Conservation (phyloP, 805 yeast species). For the Kuraishia floccosa region DNA sequence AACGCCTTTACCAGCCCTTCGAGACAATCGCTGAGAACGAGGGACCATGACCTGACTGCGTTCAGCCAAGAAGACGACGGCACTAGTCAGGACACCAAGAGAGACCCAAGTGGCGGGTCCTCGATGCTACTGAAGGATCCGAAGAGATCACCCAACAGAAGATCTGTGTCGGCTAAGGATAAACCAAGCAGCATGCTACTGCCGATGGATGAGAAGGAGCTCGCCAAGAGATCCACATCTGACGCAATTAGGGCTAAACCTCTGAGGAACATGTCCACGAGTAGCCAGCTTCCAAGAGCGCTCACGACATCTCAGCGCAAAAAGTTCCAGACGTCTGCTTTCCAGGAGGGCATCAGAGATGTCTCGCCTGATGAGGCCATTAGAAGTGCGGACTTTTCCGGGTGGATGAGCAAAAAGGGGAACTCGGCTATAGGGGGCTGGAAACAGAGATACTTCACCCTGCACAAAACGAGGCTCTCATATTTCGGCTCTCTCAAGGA, state of each 20-base stretch:
- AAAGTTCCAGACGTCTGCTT: slow-evolving; percentile 66
- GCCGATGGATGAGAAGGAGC: neutral
- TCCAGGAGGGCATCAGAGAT: slow-evolving; percentile 76
- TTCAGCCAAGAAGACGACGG: too few species aligned
- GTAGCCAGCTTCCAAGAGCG: slow-evolving; percentile 22
- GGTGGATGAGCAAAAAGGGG: slow-evolving; percentile 96
- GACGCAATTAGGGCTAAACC: slow-evolving; percentile 16
- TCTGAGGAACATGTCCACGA: slow-evolving; percentile 26
- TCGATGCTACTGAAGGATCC: slow-evolving; percentile 3
- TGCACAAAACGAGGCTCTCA: slow-evolving; percentile 89
- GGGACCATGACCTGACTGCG: too few species aligned
- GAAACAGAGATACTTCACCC: slow-evolving; percentile 77
- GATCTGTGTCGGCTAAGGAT: slow-evolving; percentile 42
- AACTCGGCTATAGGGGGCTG: slow-evolving; percentile 79
- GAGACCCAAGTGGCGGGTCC: neutral
- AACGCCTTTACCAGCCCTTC: neutral
- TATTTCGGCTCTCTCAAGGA: slow-evolving; percentile 76
- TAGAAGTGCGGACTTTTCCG: slow-evolving; percentile 64
- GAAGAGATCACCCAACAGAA: slow-evolving; percentile 22
- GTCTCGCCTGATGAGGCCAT: slow-evolving; percentile 72
- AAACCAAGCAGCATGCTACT: slow-evolving; percentile 10
- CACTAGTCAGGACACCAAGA: too few species aligned
- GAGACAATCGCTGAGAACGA: too few species aligned
- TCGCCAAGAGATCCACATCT: slow-evolving; percentile 29
- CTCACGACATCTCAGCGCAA: slow-evolving; percentile 30